Evolutionary conservation across 306 rosid species (phyloP).

Genomic region (Sesbania bispinosa): DNA sequence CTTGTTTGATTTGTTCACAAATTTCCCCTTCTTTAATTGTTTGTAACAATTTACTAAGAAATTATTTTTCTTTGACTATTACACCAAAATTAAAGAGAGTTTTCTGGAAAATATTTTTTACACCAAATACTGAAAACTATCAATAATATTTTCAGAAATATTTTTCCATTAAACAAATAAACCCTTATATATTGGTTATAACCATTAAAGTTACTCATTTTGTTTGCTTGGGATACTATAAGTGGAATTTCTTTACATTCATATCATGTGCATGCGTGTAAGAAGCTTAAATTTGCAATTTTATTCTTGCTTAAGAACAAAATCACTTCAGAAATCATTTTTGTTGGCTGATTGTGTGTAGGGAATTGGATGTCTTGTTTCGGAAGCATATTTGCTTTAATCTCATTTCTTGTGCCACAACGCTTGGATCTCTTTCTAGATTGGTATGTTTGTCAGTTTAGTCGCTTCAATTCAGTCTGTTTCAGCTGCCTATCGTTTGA

Average conservation of each 20-base stretch:
- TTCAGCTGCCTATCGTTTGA: constrained; percentile 3
- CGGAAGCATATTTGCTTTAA: constrained; percentile 82
- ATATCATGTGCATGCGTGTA: background rate
- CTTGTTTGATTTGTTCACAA: background rate
- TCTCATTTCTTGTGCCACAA: constrained; percentile 86
- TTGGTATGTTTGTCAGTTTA: constrained; percentile 53
- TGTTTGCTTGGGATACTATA: background rate
- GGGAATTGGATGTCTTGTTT: constrained; percentile 92
- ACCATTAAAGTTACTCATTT: background rate
- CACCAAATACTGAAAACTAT: background rate
- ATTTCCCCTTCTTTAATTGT: background rate
- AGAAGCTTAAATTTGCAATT: background rate
- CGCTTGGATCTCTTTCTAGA: constrained; percentile 94
- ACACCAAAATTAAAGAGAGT: background rate
- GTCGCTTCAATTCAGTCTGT: background rate
- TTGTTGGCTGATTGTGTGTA: constrained; percentile 31
- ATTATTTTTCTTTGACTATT: background rate
- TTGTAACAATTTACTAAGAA: background rate
- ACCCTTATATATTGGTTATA: background rate
- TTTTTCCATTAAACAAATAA: background rate
- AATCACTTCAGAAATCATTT: constrained; percentile 18
- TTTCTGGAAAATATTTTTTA: background rate
- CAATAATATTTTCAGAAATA: background rate
- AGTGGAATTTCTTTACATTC: background rate
- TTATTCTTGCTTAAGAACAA: background rate